phyloP scores from a whole-genome alignment of 2,329 filamentous ascomycete species.

The Xylaria sp. region DNA sequence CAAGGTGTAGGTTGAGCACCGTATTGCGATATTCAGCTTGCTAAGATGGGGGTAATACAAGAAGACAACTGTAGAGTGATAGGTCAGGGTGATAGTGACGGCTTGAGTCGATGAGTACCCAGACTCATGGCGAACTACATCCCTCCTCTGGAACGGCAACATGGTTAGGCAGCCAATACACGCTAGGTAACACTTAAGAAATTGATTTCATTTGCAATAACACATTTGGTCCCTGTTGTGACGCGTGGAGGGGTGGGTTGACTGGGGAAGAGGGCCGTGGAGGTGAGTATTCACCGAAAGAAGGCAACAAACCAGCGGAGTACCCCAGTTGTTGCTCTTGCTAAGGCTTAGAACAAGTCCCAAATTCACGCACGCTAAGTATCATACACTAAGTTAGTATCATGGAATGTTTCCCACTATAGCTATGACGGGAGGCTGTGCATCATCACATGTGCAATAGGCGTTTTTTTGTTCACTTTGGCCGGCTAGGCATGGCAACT shows the following conservation, averaged over 20 bases:
- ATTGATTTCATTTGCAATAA: constrained; percentile 18
- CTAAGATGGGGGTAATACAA: not conserved
- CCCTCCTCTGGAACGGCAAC: constrained; percentile 24
- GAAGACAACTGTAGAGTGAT: not conserved
- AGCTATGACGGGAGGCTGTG: constrained; percentile 15
- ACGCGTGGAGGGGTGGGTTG: not conserved
- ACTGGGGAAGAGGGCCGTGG: not conserved
- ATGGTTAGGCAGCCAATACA: constrained; percentile 35
- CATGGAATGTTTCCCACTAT: not conserved
- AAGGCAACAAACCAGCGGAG: not conserved
- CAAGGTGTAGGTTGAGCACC: not conserved
- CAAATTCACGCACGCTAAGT: not conserved
- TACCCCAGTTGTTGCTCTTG: not conserved
- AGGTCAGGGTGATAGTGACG: constrained; percentile 13
- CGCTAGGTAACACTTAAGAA: constrained; percentile 40
- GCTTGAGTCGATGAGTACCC: constrained; percentile 1
- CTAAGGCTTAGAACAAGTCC: not conserved
- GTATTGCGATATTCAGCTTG: constrained; percentile 1
- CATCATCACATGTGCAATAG: constrained; percentile 15
- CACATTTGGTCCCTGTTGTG: not conserved
- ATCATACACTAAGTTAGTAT: not conserved
- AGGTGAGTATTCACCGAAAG: too few relatives aligned
- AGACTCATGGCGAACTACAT: constrained; percentile 3
- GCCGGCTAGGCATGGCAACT: not conserved
- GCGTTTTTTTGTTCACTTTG: not conserved